A percentile compares a stretch with the other conserved stretches of the same genome.
Conservation (phyloP, 805 yeast genomes). For the Saitoella complicata region DNA sequence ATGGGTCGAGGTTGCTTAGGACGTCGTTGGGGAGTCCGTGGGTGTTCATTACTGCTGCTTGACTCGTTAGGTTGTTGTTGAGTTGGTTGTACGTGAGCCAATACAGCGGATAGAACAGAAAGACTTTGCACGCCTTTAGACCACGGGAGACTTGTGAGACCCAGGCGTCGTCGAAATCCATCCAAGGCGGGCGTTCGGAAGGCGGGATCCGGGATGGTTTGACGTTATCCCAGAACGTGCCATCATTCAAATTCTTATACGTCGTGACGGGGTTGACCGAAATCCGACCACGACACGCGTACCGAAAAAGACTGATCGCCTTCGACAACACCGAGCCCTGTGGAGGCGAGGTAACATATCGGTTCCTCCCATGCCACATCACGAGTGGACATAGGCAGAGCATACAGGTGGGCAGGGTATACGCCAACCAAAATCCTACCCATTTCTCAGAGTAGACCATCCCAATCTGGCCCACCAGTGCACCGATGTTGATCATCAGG, state of each 20-base stretch:
- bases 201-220: too few species aligned
- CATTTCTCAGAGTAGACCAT: slow-evolving; percentile 55
- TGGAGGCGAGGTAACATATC: too few species aligned
- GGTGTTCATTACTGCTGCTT: slow-evolving; percentile 56
- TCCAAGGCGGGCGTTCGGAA: too few species aligned
- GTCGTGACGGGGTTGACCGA: not conserved
- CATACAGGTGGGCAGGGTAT: slow-evolving; percentile 33
- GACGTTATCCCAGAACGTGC: not conserved
- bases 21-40: slow-evolving; percentile 73
- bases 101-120: slow-evolving; percentile 52
- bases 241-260: not conserved
- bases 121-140: slow-evolving; percentile 55
- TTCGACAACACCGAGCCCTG: too few species aligned
- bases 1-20: slow-evolving; percentile 58
- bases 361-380: too few species aligned
- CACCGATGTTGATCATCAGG: slow-evolving; percentile 58
- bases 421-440: slow-evolving; percentile 52
- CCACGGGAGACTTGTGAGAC: slow-evolving; percentile 37
- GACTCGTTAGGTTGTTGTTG: slow-evolving; percentile 55
- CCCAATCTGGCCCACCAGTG: slow-evolving; percentile 49
- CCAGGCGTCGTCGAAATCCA: too few species aligned
- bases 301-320: too few species aligned
- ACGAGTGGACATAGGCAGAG: slow-evolving; percentile 11
- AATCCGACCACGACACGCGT: too few species aligned
- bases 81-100: slow-evolving; percentile 64